Evolutionary conservation across 441 rosid genomes (phyloP).

Genomic region (Aleurites moluccanus): DNA sequence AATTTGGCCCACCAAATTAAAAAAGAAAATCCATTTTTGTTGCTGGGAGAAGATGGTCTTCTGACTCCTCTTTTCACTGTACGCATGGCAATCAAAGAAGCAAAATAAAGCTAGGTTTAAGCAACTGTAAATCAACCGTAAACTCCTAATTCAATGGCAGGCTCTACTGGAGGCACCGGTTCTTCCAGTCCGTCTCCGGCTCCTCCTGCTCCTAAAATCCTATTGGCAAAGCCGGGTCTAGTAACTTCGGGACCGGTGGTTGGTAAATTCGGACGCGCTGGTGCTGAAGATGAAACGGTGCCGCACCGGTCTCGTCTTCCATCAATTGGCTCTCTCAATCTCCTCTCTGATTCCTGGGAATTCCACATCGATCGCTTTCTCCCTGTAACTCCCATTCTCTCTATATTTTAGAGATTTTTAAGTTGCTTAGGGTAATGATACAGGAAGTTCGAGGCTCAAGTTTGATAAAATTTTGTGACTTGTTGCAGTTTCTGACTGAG

Average conservation of each 20-base stretch:
- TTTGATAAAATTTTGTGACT: not conserved
- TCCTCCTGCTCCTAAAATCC: constrained; percentile 64
- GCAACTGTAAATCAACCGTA: not conserved
- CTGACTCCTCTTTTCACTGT: no score
- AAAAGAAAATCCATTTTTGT: no score
- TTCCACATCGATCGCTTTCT: constrained; percentile 80
- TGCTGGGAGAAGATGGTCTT: no score
- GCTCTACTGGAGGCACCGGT: constrained; percentile 31
- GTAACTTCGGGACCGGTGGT: constrained; percentile 44
- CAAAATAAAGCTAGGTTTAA: not conserved
- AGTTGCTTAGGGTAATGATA: not conserved
- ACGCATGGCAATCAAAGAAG: no score
- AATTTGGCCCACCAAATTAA: no score
- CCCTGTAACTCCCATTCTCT: constrained; percentile 44
- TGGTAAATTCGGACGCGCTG: constrained; percentile 61
- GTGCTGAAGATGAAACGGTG: constrained; percentile 52
- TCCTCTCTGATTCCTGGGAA: constrained; percentile 87
- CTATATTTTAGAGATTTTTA: not conserved
- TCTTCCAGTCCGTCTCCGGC: constrained; percentile 37
- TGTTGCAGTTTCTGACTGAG: constrained; percentile 70
- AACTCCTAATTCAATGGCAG: constrained; percentile 34
- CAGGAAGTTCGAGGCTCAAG: not conserved
- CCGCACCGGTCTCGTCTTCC: constrained; percentile 62
- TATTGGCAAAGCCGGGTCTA: constrained; percentile 64
- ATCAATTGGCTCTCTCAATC: constrained; percentile 62